A percentile compares a stretch with the other conserved stretches of the same genome.
Evolutionary conservation across 768 basidiomycete genomes (phyloP).

Genomic region (Termitomyces eurrhizus): DNA sequence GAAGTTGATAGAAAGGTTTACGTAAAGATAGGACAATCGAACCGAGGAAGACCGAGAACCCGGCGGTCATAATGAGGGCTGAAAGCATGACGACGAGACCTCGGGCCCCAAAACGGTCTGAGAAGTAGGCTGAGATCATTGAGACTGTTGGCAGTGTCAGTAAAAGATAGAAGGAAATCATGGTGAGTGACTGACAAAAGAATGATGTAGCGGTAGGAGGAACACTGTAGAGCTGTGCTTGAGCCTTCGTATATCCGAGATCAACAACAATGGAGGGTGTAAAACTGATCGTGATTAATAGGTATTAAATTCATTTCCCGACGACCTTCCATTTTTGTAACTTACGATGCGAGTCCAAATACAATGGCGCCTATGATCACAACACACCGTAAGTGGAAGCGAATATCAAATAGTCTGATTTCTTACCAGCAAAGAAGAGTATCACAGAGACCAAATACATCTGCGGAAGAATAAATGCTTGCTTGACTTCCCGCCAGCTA

Average conservation of each 20-base stretch:
- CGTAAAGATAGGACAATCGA: conserved; percentile 8
- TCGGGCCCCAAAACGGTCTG: conserved; percentile 50
- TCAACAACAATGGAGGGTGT: conserved; percentile 65
- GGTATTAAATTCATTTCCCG: neutral
- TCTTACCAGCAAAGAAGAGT: conserved; percentile 49
- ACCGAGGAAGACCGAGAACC: conserved; percentile 57
- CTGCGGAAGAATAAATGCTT: conserved; percentile 48
- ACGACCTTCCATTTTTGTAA: neutral
- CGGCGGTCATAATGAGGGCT: conserved; percentile 39
- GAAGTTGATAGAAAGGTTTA: neutral
- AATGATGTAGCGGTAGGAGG: conserved; percentile 52
- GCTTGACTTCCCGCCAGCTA: conserved; percentile 54
- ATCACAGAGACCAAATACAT: conserved; percentile 45
- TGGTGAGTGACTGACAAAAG: conserved; percentile 29
- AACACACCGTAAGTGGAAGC: neutral
- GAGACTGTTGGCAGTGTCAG: conserved; percentile 20
- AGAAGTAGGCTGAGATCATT: conserved; percentile 39
- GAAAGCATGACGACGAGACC: conserved; percentile 43
- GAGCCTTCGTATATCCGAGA: conserved; percentile 52
- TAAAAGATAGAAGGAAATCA: neutral
- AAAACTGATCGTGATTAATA: conserved; percentile 40
- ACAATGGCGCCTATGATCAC: conserved; percentile 34
- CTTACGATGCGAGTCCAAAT: conserved; percentile 46
- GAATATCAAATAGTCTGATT: neutral
- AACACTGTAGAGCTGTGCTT: conserved; percentile 61